Conservation (phyloP, 495 filamentous ascomycete species). For the Neurospora sp. region DNA sequence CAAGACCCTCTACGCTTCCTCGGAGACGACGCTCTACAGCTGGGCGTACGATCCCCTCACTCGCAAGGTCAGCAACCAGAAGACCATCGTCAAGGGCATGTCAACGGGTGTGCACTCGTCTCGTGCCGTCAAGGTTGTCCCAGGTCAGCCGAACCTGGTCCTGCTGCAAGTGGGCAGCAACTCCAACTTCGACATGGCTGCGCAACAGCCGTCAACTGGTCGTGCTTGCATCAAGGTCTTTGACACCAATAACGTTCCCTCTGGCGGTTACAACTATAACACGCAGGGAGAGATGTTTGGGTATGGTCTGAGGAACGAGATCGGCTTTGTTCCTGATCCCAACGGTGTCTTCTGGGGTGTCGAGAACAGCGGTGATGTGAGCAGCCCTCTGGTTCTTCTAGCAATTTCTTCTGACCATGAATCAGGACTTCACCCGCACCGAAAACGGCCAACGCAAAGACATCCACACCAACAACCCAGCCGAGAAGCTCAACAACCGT, state of each 20-base stretch:
- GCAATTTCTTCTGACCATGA: conserved; percentile 11
- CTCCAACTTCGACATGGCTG: conserved; percentile 46
- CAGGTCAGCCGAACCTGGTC: conserved; percentile 34
- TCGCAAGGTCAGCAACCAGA: conserved; percentile 33
- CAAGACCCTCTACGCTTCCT: conserved; percentile 53
- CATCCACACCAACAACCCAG: conserved; percentile 58
- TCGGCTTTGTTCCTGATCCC: conserved; percentile 53
- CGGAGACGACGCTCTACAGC: conserved; percentile 43
- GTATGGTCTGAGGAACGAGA: conserved; percentile 59
- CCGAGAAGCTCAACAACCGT: conserved; percentile 61
- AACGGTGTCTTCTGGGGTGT: conserved; percentile 55
- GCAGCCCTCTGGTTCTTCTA: conserved; percentile 18
- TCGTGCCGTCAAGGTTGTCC: conserved; percentile 49
- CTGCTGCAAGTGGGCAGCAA: conserved; percentile 52
- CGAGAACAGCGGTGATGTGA: conserved; percentile 58
- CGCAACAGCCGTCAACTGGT: conserved; percentile 38
- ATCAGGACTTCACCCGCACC: conserved; percentile 25
- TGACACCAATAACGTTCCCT: conserved; percentile 38
- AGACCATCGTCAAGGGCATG: conserved; percentile 47
- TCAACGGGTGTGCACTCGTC: conserved; percentile 47
- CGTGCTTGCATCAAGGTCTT: conserved; percentile 55
- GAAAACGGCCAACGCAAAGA: conserved; percentile 38
- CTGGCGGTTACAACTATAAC: conserved; percentile 36
- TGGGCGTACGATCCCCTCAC: conserved; percentile 49
- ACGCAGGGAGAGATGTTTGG: conserved; percentile 47